phyloP scores from a whole-genome alignment of 345 rosid genomes.

The Trapa bicornis region DNA sequence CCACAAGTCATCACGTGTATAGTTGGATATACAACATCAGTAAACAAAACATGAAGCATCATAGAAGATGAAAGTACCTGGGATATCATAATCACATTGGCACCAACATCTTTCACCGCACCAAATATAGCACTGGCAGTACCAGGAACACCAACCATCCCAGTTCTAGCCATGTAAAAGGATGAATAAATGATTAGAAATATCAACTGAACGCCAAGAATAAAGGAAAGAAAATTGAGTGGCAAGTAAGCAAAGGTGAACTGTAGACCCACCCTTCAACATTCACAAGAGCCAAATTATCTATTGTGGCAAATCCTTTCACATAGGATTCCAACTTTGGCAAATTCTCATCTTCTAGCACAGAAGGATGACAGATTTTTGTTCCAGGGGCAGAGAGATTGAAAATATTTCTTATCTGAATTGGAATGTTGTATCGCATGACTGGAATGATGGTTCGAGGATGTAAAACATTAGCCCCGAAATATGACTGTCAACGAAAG shows the following conservation, averaged over 20 bases:
- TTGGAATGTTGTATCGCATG: conserved; percentile 83
- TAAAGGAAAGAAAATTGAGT: background rate
- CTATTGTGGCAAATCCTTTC: conserved; percentile 95
- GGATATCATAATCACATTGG: conserved; percentile 97
- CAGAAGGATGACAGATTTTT: conserved; percentile 46
- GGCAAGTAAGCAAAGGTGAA: background rate
- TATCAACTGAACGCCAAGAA: background rate
- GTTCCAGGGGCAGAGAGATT: conserved; percentile 90
- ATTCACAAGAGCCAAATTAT: conserved; percentile 89
- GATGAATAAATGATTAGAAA: conserved; percentile 1
- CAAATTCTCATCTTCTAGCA: conserved; percentile 34
- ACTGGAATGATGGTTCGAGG: conserved; percentile 99
- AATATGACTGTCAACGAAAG: conserved; percentile 70
- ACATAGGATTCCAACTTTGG: conserved; percentile 46
- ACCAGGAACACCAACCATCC: conserved; percentile 99
- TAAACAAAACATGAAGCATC: background rate
- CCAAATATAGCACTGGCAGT: conserved; percentile 90
- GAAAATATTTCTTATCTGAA: conserved; percentile 83
- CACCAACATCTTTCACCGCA: conserved; percentile 93
- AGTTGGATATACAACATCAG: background rate
- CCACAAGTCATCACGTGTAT: background rate
- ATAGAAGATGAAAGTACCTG: conserved; percentile 39
- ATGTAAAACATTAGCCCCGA: conserved; percentile 97
- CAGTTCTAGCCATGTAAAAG: conserved; percentile 43
- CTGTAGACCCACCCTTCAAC: conserved; percentile 80